Evolutionary conservation across 192 early-diverging fungal species (phyloP).

Genomic region (Coemansia biformis): DNA sequence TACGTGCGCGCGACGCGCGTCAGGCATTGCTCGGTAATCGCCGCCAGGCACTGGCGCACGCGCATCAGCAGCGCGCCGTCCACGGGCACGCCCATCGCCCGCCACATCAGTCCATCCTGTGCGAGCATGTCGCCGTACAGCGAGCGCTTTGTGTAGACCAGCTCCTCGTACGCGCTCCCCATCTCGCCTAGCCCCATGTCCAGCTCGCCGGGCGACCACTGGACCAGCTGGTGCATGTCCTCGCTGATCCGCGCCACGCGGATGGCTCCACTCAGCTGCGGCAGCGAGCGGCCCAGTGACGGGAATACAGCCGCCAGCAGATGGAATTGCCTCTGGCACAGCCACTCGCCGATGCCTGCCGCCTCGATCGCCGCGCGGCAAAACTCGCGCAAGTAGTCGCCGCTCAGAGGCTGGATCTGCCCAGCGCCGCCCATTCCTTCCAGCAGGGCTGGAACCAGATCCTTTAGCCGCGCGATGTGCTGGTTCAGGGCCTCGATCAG

Average conservation of each 20-base stretch:
- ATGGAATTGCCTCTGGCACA: constrained; percentile 21
- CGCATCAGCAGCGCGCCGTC: constrained; percentile 24
- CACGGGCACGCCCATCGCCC: constrained; percentile 36
- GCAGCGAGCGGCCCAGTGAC: constrained; percentile 13
- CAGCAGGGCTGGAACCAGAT: constrained; percentile 17
- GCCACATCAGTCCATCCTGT: constrained; percentile 39
- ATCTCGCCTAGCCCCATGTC: constrained; percentile 20
- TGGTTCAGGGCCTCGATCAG: constrained; percentile 9
- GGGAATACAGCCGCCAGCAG: constrained; percentile 26
- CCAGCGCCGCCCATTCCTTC: constrained; percentile 3
- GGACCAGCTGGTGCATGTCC: constrained; percentile 32
- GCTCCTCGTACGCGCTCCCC: constrained; percentile 28
- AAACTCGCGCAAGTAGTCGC: constrained; percentile 30
- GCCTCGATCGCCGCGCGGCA: constrained; percentile 24
- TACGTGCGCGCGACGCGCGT: constrained; percentile 20
- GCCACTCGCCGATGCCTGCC: constrained; percentile 36
- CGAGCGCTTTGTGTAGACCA: constrained; percentile 15
- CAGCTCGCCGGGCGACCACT: constrained; percentile 16
- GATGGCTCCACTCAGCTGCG: constrained; percentile 19
- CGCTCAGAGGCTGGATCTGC: constrained; percentile 7
- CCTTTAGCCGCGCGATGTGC: constrained; percentile 19
- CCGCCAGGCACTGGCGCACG: constrained; percentile 28
- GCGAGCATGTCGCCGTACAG: constrained; percentile 30
- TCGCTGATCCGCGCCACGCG: constrained; percentile 26
- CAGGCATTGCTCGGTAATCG: constrained; percentile 26